Percentiles rank a stretch among this genome's conserved stretches.
Conservation (phyloP, 805 yeast genomes). For the Candida silvatica region DNA sequence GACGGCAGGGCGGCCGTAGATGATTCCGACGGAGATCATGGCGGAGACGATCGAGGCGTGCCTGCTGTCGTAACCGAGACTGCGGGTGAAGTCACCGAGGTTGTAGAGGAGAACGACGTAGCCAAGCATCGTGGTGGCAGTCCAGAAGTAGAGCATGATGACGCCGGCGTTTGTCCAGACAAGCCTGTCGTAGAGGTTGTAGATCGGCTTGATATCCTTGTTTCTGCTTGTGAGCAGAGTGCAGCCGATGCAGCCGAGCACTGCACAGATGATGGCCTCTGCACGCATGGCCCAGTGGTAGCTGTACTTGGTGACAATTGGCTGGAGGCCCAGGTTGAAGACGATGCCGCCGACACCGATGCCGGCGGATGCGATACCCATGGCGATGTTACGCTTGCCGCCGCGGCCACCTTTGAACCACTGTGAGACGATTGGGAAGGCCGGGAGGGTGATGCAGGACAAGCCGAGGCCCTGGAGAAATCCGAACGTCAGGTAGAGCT, state of each 20-base stretch:
- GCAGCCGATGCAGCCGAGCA: slow-evolving; percentile 27
- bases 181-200: slow-evolving; percentile 31
- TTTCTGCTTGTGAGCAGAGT: slow-evolving; percentile 29
- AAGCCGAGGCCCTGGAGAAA: slow-evolving; percentile 43
- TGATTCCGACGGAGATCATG: slow-evolving; percentile 49
- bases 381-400: slow-evolving; percentile 49
- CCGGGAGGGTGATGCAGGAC: slow-evolving; percentile 51
- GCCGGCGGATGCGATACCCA: slow-evolving; percentile 40
- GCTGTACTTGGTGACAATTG: slow-evolving; percentile 26
- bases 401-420: slow-evolving; percentile 40
- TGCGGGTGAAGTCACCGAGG: slow-evolving; percentile 49
- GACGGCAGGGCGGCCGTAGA: slow-evolving; percentile 45
- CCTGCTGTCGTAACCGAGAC: slow-evolving; percentile 45
- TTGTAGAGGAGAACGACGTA: slow-evolving; percentile 52
- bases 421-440: slow-evolving; percentile 52
- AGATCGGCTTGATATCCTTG: slow-evolving; percentile 25
- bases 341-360: slow-evolving; percentile 47
- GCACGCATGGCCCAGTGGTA: slow-evolving; percentile 44
- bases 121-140: slow-evolving; percentile 45
- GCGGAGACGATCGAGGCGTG: slow-evolving; percentile 55
- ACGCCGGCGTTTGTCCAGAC: slow-evolving; percentile 31
- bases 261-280: slow-evolving; percentile 32
- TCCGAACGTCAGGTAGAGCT: slow-evolving; percentile 47
- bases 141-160: slow-evolving; percentile 26
- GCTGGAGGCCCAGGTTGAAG: slow-evolving; percentile 40